Base-by-base conservation (phyloP, 2,329 filamentous ascomycete species). In the Trichoderma koningiopsis region DNA sequence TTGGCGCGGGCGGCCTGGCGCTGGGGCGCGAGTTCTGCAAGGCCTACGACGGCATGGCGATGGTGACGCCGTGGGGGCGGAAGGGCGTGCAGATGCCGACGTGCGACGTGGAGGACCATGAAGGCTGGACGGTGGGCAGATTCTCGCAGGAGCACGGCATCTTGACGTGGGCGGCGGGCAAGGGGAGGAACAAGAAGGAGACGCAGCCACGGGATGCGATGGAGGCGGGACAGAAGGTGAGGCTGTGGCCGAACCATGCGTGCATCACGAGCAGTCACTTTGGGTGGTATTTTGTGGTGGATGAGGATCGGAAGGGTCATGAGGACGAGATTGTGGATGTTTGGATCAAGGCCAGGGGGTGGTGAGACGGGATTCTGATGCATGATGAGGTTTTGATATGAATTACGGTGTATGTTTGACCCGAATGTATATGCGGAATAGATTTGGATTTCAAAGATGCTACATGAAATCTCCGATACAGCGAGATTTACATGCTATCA, bases 141-240 rank as follows among this genome's bases (percentile, higher is more conserved):
- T 87, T 95, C 69, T 91, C 89, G 72, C 92, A 95, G 80, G 92
- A 96, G 80, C 92, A 95, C 79, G 91, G 91, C 0, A 88, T 93
- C 66, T 75, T 95, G 73, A 83, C 81, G 1, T 93, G 90, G 87
- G 71, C 72, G 27, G 58, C 69, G 3, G 75, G 74, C 27, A 72
- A 75, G 63, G 70, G 65, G 8, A 27, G 60, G 22, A 37, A 13
- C 8, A 49, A 29, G 52, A 58, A n/a, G 53, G n/a, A 40, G 35
- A 79, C 81, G 19, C 27, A 71, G 52, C 70, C 73, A 19, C 63
- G 69, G 58, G 72, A 76, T 14, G 80, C 83, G 49, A 84, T 83
- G 0, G 77, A 82, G 13, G 81, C 92, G 37, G 92, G 92, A 0
- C 86, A 93, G 75, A 88, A 88, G 74, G 79, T 94, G 31, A 83